Base-by-base conservation (phyloP, 305 asterid genomes). In the Stenogyne calaminthoides region DNA sequence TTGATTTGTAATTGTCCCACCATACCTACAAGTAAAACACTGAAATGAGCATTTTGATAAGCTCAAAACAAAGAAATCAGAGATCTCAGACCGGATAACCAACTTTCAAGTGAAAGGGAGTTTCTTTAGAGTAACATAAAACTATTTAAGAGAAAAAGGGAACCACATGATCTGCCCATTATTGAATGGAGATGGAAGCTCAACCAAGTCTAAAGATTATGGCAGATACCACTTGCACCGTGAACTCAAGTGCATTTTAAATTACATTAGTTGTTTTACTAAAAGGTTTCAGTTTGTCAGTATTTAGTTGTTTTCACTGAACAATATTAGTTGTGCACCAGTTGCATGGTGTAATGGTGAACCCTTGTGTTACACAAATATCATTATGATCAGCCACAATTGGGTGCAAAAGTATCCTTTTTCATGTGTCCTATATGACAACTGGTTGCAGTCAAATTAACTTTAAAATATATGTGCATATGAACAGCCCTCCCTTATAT, bases 1-100 rank as follows among this genome's bases (percentile, higher is more conserved):
- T 84, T 95, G 99, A 83, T 91, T 90, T 70, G 98, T 88, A 64
- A 95, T 95, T 80, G 96, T 87, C 82, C 98, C 97, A 7, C 99
- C 99, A 83, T 92, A 92, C 92, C 99, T 95, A 77, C 73, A 82
- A 76, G 71, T 79, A 72, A 71, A 74, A 78, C 44, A 42, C 32
- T 51, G 70, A 74, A 82, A 82, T 65, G 63, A 76, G 81, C 69
- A 78, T 71, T 75, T 62, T 64, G 64, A 54, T 47, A 25, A 42
- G 80, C 59, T 22, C 73, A 27, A 32, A 36, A 74, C 32, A 58
- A 7, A 49, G 49, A 67, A 72, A 34, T 22, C 70, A 73, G 62
- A 67, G 46, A 46, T 66, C 37, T 56, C 56, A 70, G 49, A 51
- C 16, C 40, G 76, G 44, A 73, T 60, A 42, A 71, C 56, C 18